Conservation (phyloP, 202 grass and related monocot species). For the Panicum virgatum region DNA sequence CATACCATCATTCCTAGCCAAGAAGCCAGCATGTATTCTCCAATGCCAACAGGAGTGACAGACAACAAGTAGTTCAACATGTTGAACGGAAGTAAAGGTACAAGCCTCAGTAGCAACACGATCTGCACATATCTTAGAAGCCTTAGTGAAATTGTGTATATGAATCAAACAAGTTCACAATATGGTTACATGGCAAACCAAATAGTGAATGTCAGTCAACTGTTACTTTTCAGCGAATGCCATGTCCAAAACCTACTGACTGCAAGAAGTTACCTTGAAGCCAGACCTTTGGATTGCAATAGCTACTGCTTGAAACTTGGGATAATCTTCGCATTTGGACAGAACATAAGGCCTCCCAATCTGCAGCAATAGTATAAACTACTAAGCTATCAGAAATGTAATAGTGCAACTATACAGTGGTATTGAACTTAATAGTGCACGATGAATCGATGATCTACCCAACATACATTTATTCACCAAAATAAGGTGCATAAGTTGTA, state of each 20-base stretch:
- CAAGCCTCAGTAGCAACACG: slow-evolving; percentile 86
- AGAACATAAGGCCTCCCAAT: slow-evolving; percentile 91
- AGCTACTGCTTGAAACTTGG: slow-evolving; percentile 96
- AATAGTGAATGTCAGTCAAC: not conserved
- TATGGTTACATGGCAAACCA: not conserved
- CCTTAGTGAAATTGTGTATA: not conserved
- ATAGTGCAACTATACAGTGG: slow-evolving; percentile 17
- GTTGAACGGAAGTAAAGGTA: slow-evolving; percentile 97
- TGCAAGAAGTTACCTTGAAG: slow-evolving; percentile 76
- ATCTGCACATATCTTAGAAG: slow-evolving; percentile 59
- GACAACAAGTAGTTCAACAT: slow-evolving; percentile 99
- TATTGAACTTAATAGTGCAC: not conserved
- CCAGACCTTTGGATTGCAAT: slow-evolving; percentile 98
- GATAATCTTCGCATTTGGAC: slow-evolving; percentile 90
- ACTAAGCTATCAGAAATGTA: slow-evolving; percentile 16
- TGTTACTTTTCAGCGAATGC: slow-evolving; percentile 10
- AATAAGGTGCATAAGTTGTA: not conserved
- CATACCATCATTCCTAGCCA: slow-evolving; percentile 99
- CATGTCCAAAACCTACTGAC: not conserved
- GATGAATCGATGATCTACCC: not conserved
- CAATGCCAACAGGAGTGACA: slow-evolving; percentile 96
- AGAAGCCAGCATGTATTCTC: slow-evolving; percentile 96
- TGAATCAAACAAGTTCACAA: slow-evolving; percentile 1
- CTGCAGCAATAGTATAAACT: slow-evolving; percentile 50
- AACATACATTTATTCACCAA: not conserved